Base-by-base conservation (phyloP, 192 early-diverging fungal species). In the Coemansia sp. region DNA sequence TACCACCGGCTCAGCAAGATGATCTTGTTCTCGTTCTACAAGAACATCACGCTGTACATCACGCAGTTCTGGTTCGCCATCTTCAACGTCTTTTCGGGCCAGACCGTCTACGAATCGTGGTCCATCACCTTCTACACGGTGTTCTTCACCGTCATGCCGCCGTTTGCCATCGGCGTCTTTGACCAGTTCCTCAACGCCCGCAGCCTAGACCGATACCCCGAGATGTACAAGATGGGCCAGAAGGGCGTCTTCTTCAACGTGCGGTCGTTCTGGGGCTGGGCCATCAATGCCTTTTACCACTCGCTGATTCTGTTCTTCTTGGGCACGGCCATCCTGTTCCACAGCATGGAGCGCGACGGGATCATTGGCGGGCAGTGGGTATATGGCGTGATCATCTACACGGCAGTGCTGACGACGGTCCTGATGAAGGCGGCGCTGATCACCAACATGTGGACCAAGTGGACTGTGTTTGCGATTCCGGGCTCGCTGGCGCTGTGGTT, bases 91-190 rank as follows among this genome's bases (percentile, higher is more conserved):
- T 97, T 95, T 60, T 94, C 94, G 21, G 96, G 96, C 8, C 83
- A 94, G 76, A 97, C 94, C 13, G 67, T 99, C 5, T 99, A 95
- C 67, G 96, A 99, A 68, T 92, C 94, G 46, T 99, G 96, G 96
- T 94, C 92, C 0, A 86, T 91, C 50, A 87, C 92, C 0, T 82
- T 87, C 38, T 99, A 92, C 68, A 99, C 93, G 52, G 88, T 99
- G 20, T 84, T 87, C 38, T 95, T 99, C 57, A 92, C 94, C 0
- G 84, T 96, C 29, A 78, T 96, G 70, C 92, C 94, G 30, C 96
- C 96, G 2, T 76, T 97, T 56, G 87, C 84, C 14, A 91, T 99
- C 38, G 96, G 96, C 44, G 85, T 96, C n/a, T 99, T 99, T 76
- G 96, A 99, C 67, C 92, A 95, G 65, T 91, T 84, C 63, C 82